Base-by-base conservation (phyloP, 768 basidiomycete genomes). In the Naganishia vaughanmartiniae region DNA sequence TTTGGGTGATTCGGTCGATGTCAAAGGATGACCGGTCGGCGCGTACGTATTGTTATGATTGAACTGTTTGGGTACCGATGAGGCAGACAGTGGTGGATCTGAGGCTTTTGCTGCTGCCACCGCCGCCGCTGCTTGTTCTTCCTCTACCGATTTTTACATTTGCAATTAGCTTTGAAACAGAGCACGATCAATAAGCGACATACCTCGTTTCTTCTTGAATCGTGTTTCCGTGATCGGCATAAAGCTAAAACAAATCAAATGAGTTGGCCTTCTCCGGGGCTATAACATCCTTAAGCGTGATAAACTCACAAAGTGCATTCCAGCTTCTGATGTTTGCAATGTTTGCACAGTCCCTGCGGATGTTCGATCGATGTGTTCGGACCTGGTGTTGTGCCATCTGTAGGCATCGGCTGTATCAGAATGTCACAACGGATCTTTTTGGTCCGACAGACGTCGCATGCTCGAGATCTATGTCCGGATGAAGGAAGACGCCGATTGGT, bases 191-290 rank as follows among this genome's bases (percentile, higher is more conserved):
- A 26, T 2, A 28, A 54, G n/a, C 90, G n/a, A 24, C 75, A 91
- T 89, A 76, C 93, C 90, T 54, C 88, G 70, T 74, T 93, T 93
- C 84, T 96, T 96, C 84, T 97, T 97, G 86, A 97, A 99, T 24
- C 96, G 89, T 0, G 96, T 99, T 81, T 98, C 96, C 12, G 95
- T 92, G 75, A 99, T 99, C 48, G 96, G 96, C 15, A 98, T 87
- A 84, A 96, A 95, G 83, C 70, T 71, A 55, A 10, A 9, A 34
- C 19, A 28, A 19, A 2, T 24, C 39, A 45, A 31, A 70, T 33
- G 10, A 0, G 4, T 26, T 12, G 26, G 11, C n/a, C 5, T 17
- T 6, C 19, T 24, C 31, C 34, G 17, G 30, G n/a, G 46, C 12
- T 21, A 1, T 2, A 19, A 9, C 6, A 34, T n/a, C 10, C 31